Base-by-base conservation (phyloP, 169 alveolate genomes). In the Plasmodium gonderi region DNA sequence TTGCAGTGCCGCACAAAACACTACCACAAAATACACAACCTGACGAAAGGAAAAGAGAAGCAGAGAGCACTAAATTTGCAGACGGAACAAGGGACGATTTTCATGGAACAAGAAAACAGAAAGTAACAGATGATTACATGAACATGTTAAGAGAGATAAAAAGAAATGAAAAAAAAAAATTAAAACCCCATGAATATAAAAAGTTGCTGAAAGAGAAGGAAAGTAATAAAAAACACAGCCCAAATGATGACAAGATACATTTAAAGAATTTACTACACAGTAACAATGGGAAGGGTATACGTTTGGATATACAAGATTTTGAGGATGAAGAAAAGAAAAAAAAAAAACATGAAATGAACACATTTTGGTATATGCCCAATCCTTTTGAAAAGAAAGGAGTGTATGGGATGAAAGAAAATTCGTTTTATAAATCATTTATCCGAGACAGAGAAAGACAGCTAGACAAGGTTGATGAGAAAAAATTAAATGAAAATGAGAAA, bases 331-430 rank as follows among this genome's bases (percentile, higher is more conserved):
- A 82, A n/a, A 85, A 85, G 65, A 75, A 83, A 83, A 83, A 49
- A 17, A 85, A 85, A 65, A 85, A 85, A 72, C 64, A 85, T n/a
- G 92, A 85, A 74, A 47, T 85, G 65, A 60, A 85, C 69, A 85
- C 92, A 36, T 85, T 85, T 85, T 85, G 92, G 92, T 85, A 85
- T 74, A 72, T 85, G 85, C 92, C 92, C 12, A 85, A 64, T 54
- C 92, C 92, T 14, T 85, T 85, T 85, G 92, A 85, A 85, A 85
- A 85, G 67, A 85, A 85, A 85, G 92, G 92, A 12, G 85, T 85
- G 17, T 85, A 85, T 74, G 92, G 92, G 44, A 85, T 85, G 92
- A 85, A 85, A 38, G 92, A 85, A 85, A 85, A 54, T 65, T 49
- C 78, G 20, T 85, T 85, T 85, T 85, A 85, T 65, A 85, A 85